Percentiles rank a stretch among this genome's conserved stretches.
Evolutionary conservation across 805 yeast species (phyloP).

Genomic region (Saccharomycopsis sp.): DNA sequence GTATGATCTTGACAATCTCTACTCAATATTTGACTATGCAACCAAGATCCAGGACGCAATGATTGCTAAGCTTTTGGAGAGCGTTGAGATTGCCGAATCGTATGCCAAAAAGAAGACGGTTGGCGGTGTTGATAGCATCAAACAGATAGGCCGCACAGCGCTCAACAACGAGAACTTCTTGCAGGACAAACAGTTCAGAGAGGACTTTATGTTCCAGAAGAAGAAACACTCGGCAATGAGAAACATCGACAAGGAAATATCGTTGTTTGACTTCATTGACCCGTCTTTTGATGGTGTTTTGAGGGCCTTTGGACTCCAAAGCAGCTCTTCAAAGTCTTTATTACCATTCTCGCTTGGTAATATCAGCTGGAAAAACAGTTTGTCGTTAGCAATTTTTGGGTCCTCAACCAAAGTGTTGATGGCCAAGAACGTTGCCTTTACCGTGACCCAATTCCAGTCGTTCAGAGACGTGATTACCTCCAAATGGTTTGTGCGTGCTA

Average conservation of each 20-base stretch:
- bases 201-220: conserved; percentile 78
- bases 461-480: conserved; percentile 10
- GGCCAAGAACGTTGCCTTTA: conserved; percentile 13
- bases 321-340: not conserved
- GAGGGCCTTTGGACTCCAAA: conserved; percentile 34
- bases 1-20: conserved; percentile 54
- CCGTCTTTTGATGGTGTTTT: conserved; percentile 60
- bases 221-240: conserved; percentile 55
- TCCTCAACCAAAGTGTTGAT: conserved; percentile 26
- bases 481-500: conserved; percentile 23
- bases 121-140: conserved; percentile 54
- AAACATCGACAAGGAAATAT: conserved; percentile 52
- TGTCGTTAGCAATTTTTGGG: conserved; percentile 27
- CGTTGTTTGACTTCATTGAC: conserved; percentile 71
- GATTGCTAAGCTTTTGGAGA: conserved; percentile 54
- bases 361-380: conserved; percentile 28
- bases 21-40: conserved; percentile 65
- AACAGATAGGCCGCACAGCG: conserved; percentile 52
- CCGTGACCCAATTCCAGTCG: conserved; percentile 29
- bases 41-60: conserved; percentile 60
- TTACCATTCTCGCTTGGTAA: conserved; percentile 8
- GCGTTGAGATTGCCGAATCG: conserved; percentile 61
- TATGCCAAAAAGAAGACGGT: conserved; percentile 59
- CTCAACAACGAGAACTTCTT: conserved; percentile 53
- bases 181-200: conserved; percentile 55